Evolutionary conservation across 164 flowering plant species (phyloP).

Genomic region (Nymphaea thermarum): DNA sequence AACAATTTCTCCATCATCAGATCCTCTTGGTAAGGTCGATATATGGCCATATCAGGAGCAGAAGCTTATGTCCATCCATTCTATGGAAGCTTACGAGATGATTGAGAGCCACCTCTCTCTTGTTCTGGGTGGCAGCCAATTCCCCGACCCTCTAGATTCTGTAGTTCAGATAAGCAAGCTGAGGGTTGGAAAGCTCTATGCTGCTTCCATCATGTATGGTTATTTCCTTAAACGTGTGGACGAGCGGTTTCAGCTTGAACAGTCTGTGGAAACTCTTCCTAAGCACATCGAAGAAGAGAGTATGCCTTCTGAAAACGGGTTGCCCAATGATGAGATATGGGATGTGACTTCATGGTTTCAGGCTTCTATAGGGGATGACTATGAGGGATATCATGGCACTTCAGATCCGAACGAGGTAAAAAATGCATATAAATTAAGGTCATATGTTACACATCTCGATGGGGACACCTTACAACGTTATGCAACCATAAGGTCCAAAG

Average conservation of each 20-base stretch:
- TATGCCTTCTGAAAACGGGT: background rate
- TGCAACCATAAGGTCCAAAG: constrained; percentile 77
- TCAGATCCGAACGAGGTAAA: constrained; percentile 21
- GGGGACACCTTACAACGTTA: constrained; percentile 78
- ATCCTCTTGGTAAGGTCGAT: constrained; percentile 61
- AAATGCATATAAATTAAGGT: constrained; percentile 41
- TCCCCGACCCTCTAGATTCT: constrained; percentile 52
- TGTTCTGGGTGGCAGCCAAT: constrained; percentile 57
- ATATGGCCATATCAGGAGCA: constrained; percentile 84
- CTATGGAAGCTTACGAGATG: constrained; percentile 88
- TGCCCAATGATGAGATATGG: constrained; percentile 24
- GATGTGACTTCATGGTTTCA: constrained; percentile 56
- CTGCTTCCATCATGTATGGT: constrained; percentile 95
- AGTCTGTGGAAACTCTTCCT: constrained; percentile 70
- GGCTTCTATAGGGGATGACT: constrained; percentile 31
- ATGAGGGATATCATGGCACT: constrained; percentile 9
- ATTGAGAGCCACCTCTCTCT: constrained; percentile 71
- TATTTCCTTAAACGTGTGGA: constrained; percentile 89
- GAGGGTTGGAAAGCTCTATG: constrained; percentile 90
- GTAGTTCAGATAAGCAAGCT: constrained; percentile 68
- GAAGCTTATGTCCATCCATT: constrained; percentile 66
- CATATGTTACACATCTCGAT: constrained; percentile 88
- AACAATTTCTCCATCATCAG: constrained; percentile 37
- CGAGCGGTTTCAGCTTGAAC: constrained; percentile 73
- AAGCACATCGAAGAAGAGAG: constrained; percentile 20